These are phyloP conservation scores for Zalaria sp. DNA, from an alignment of 2,329 filamentous ascomycete genomes.

Conservation along the genomic window DNA sequence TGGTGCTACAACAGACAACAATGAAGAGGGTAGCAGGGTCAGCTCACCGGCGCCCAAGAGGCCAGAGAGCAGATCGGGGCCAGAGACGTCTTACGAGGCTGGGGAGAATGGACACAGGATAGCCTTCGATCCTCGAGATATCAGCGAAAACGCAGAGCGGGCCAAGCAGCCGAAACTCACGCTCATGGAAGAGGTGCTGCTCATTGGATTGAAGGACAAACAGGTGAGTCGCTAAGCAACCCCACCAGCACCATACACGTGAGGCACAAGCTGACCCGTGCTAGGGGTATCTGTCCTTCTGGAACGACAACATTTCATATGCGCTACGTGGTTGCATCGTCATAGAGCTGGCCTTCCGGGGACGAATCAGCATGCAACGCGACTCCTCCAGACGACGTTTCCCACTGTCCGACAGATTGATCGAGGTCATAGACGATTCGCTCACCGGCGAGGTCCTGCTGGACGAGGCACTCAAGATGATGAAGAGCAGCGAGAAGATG, in stretches of 20 bases:
- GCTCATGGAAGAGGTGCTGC: conserved; percentile 93
- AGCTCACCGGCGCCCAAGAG: conserved; percentile 49
- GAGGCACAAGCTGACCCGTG: conserved; percentile 2
- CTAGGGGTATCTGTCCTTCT: conserved; percentile 95
- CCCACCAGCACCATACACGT: too few relatives aligned
- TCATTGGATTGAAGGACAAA: conserved; percentile 95
- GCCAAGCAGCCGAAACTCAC: conserved; percentile 98
- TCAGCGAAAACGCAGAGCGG: conserved; percentile 89
- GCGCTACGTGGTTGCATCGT: conserved; percentile 96
- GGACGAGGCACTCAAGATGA: conserved; percentile 98
- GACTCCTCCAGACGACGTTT: conserved; percentile 85
- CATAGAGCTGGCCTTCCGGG: conserved; percentile 89
- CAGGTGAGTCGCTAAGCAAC: conserved; percentile 49
- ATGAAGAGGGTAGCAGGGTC: conserved; percentile 50
- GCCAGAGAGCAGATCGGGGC: conserved; percentile 25
- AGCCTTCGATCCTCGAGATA: conserved; percentile 91
- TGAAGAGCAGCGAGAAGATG: conserved; percentile 99
- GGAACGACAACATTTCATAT: conserved; percentile 99
- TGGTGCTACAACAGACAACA: conserved; percentile 41
- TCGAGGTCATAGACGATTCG: conserved; percentile 94
- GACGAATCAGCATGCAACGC: conserved; percentile 96
- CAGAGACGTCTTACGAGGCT: conserved; percentile 75
- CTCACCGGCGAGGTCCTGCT: conserved; percentile 92
- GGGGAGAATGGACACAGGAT: conserved; percentile 97
- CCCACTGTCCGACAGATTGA: conserved; percentile 79